These are phyloP conservation scores for Aspergillus piperis DNA, from an alignment of 2,329 filamentous ascomycete species.

Conservation along the genomic window DNA sequence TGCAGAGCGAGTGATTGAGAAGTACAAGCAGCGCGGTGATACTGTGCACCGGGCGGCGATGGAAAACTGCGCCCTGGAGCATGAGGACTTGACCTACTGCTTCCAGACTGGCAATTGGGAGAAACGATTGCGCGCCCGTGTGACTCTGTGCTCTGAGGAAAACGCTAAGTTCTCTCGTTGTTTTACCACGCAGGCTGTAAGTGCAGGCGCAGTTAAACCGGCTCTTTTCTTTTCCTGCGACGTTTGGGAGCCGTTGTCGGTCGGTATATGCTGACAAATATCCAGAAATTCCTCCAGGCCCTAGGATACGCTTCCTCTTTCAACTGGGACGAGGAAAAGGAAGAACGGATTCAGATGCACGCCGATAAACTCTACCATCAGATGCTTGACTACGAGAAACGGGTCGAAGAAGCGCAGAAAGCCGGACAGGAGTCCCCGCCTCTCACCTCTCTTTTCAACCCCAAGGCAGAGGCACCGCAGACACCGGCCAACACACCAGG, in stretches of 20 bases:
- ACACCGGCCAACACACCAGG: constrained; percentile 15
- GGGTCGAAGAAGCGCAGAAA: constrained; percentile 62
- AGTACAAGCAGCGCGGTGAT: constrained; percentile 78
- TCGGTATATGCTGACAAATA: constrained; percentile 7
- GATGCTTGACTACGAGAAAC: constrained; percentile 78
- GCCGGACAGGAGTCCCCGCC: constrained; percentile 45
- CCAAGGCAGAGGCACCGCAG: constrained; percentile 28
- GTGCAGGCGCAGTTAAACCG: constrained; percentile 26
- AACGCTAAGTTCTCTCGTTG: constrained; percentile 79
- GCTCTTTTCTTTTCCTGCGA: neutral
- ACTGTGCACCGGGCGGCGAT: constrained; percentile 78
- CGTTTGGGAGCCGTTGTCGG: neutral
- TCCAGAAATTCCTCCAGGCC: constrained; percentile 80
- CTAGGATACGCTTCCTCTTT: constrained; percentile 77
- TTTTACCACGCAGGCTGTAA: constrained; percentile 81
- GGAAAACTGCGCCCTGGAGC: constrained; percentile 90
- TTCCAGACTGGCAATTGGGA: constrained; percentile 70
- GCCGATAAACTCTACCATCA: constrained; percentile 87
- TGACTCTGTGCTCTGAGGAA: constrained; percentile 80
- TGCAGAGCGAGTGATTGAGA: constrained; percentile 79
- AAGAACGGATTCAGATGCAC: constrained; percentile 93
- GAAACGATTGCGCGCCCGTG: constrained; percentile 54
- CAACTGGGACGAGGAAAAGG: constrained; percentile 65
- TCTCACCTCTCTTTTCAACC: constrained; percentile 48
- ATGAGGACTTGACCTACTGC: constrained; percentile 79